Conservation (phyloP, 352 stramenopile genomes). For the Globisporangium sylvaticum region DNA sequence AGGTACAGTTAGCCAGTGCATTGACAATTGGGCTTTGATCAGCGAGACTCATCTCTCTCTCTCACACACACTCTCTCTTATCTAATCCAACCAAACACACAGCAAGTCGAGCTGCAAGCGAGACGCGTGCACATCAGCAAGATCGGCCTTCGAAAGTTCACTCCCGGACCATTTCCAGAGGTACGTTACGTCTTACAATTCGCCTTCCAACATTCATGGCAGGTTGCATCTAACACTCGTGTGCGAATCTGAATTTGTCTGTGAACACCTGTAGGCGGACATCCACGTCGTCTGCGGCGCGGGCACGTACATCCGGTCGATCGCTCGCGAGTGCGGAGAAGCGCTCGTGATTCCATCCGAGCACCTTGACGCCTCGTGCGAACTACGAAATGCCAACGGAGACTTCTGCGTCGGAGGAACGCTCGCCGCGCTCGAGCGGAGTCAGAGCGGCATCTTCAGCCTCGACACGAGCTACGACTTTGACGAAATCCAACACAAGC, state of each 20-base stretch:
- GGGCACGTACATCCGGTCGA: conserved; percentile 86
- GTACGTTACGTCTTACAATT: conserved; percentile 17
- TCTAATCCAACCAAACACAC: background rate
- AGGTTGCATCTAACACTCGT: background rate
- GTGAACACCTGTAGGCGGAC: conserved; percentile 16
- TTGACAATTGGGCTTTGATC: background rate
- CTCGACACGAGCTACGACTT: conserved; percentile 51
- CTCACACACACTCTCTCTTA: background rate
- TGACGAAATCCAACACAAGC: conserved; percentile 40
- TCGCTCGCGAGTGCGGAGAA: conserved; percentile 81
- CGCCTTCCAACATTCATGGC: background rate
- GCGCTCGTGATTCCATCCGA: conserved; percentile 36
- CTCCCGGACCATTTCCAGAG: conserved; percentile 53
- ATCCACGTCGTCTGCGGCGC: conserved; percentile 64
- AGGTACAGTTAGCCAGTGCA: conserved; percentile 19
- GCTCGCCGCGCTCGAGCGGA: conserved; percentile 57
- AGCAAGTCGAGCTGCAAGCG: conserved; percentile 57
- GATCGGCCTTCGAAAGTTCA: conserved; percentile 59
- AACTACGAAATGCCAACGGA: conserved; percentile 26
- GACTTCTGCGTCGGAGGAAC: conserved; percentile 58
- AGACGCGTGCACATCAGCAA: conserved; percentile 58
- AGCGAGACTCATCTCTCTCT: background rate
- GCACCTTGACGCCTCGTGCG: conserved; percentile 18
- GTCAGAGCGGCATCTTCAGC: conserved; percentile 53
- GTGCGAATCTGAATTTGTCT: background rate